These are phyloP conservation scores for Starmerella etchellsii DNA, from an alignment of 805 yeast genomes.

Conservation along the genomic window DNA sequence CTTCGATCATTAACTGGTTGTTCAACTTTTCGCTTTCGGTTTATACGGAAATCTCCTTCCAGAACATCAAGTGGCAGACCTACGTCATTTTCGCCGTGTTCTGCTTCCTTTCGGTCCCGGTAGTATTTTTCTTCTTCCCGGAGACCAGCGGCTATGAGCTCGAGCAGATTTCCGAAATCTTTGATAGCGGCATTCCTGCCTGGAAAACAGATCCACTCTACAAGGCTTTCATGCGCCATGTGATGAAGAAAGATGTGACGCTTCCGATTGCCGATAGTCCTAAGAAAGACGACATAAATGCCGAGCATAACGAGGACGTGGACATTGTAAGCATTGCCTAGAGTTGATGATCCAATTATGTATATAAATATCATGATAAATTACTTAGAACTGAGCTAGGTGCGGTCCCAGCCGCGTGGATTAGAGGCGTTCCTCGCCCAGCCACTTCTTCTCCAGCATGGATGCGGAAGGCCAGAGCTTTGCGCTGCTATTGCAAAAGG, in stretches of 20 bases:
- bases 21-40: constrained; percentile 64
- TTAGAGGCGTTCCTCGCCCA: no score
- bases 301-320: constrained; percentile 10
- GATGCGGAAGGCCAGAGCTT: constrained; percentile 19
- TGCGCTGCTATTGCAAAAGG: constrained; percentile 8
- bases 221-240: constrained; percentile 9
- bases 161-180: constrained; percentile 56
- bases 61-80: constrained; percentile 55
- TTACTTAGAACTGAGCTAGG: no score
- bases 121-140: constrained; percentile 43
- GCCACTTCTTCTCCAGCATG: no score
- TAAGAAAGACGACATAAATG: no score
- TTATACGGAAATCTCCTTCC: constrained; percentile 59
- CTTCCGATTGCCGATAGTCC: constrained; percentile 10
- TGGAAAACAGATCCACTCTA: constrained; percentile 18
- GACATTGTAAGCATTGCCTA: no score
- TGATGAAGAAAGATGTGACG: constrained; percentile 9
- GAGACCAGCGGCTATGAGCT: constrained; percentile 58
- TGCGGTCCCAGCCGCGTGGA: no score
- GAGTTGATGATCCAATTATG: no score
- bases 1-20: constrained; percentile 69
- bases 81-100: constrained; percentile 66
- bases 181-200: constrained; percentile 26
- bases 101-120: constrained; percentile 42
- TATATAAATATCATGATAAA: neutral